Percentiles rank a stretch among this genome's conserved stretches.
Conservation (phyloP, 768 basidiomycete genomes). For the Naganishia vishniacii region DNA sequence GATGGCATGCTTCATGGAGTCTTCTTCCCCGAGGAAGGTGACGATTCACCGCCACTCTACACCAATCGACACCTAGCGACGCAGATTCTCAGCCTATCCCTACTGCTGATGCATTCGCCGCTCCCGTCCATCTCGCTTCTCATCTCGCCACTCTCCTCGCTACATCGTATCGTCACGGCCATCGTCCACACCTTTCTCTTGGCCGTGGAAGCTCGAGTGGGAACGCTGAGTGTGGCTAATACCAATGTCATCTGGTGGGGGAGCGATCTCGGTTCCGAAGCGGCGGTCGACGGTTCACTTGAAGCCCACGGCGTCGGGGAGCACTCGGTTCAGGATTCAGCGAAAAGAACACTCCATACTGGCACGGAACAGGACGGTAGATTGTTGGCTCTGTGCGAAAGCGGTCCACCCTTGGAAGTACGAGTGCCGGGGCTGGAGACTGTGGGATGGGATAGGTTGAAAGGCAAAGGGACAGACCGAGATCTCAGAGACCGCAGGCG, state of each 20-base stretch:
- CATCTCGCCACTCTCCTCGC: conserved; percentile 46
- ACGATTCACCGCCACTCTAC: conserved; percentile 35
- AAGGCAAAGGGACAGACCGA: conserved; percentile 31
- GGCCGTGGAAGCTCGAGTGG: conserved; percentile 41
- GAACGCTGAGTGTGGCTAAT: conserved; percentile 49
- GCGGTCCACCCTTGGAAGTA: conserved; percentile 48
- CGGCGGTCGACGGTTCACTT: conserved; percentile 11
- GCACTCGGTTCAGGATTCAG: too few relatives aligned
- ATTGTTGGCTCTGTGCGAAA: conserved; percentile 50
- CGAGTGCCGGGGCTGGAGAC: conserved; percentile 49
- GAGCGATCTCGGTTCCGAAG: conserved; percentile 35
- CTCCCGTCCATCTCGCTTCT: conserved; percentile 47
- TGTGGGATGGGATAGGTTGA: conserved; percentile 45
- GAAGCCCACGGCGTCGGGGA: too few relatives aligned
- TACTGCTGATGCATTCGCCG: conserved; percentile 37
- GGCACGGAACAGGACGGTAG: conserved; percentile 41
- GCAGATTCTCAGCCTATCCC: conserved; percentile 37
- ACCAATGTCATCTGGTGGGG: conserved; percentile 50
- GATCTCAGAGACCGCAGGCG: conserved; percentile 28
- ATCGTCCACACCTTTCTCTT: conserved; percentile 45
- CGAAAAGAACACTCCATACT: too few relatives aligned
- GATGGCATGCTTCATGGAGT: conserved; percentile 52
- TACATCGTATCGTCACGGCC: conserved; percentile 43
- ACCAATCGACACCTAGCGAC: conserved; percentile 46
- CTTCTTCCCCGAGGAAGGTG: conserved; percentile 35